Base-by-base conservation (phyloP, 2,329 filamentous ascomycete genomes). In the Neoscytalidium dimidiatum region DNA sequence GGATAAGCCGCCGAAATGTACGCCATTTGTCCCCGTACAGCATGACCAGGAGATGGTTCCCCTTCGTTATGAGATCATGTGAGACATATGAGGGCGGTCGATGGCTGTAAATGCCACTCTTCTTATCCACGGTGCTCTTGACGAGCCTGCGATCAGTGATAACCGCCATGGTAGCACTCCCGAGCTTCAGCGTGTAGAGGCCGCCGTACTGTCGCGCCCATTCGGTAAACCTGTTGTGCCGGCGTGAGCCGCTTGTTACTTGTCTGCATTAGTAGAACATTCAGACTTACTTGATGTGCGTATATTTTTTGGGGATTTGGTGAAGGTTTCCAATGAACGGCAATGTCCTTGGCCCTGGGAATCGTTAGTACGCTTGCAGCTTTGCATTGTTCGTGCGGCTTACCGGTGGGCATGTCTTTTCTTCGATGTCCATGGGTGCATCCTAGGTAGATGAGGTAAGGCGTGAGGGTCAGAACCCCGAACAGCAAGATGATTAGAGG, bases 21-120 rank as follows among this genome's bases (percentile, higher is more conserved):
- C 80, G 73, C 83, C 83, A 85, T 19, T 71, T 73, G 14, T 77
- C 71, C 0, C 80, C 79, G 52, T 83, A 82, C 41, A 81, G 71
- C 78, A 84, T 83, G 26, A 81, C 68, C 3, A 83, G 73, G 3
- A 83, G 71, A 68, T 84, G 82, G 67, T 84, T 78, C 2, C 81
- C 81, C 2, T 75, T 72, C 3, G 79, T 79, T 56, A 84, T 82
- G 28, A 84, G 70, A 13, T 71, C 68, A 44, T 81, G 72, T 1
- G 76, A 73, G 13, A 84, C 79, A 64, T 81, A 79, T 0, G 77
- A 80, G 0, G 72, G 68, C 0, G 82, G 81, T 4, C 82, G 72
- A 35, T 79, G 72, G 62, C 76, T 82, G 68, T 81, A 83, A 8
- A 79, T 77, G 29, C 71, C 72, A 33, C 76, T 79, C 52, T 77